A percentile compares a stretch with the other conserved stretches of the same genome.
Conservation (phyloP, 441 rosid species). For the Syzygium malaccense region DNA sequence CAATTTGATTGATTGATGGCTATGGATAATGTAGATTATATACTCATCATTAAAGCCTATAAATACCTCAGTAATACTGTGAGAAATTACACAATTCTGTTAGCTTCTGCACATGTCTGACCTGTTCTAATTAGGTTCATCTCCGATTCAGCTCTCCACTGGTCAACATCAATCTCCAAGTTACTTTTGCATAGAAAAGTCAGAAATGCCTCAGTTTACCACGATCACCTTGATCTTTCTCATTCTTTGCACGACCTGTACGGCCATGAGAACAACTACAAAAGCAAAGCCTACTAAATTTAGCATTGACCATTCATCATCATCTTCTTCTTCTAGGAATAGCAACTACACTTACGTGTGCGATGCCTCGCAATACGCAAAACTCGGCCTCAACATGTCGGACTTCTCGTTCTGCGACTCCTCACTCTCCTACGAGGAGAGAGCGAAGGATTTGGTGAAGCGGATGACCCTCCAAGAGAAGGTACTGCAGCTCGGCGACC, state of each 20-base stretch:
- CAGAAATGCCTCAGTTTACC: not conserved
- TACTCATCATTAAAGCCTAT: not conserved
- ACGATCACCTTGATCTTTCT: not conserved
- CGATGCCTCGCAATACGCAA: not conserved
- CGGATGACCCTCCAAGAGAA: conserved; percentile 11
- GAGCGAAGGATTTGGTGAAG: conserved; percentile 15
- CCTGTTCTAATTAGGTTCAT: not conserved
- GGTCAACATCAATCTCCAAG: not conserved
- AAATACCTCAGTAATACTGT: not conserved
- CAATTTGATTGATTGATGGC: not conserved
- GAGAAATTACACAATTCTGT: not conserved
- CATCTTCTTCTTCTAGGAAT: not conserved
- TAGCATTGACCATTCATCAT: not conserved
- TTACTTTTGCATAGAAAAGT: not conserved
- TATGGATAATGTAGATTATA: not conserved
- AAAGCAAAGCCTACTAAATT: not conserved
- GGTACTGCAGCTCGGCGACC: conserved; percentile 1
- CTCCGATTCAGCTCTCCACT: not conserved
- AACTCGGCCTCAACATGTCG: not conserved
- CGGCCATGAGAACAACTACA: not conserved
- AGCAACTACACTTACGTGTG: conserved; percentile 4
- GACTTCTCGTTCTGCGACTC: conserved; percentile 1
- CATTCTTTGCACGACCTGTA: not conserved
- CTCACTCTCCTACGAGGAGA: conserved; percentile 2
- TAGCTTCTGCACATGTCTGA: not conserved